Conservation (phyloP, 1,284 basidiomycete genomes). For the Coniferiporia sulphurascens region DNA sequence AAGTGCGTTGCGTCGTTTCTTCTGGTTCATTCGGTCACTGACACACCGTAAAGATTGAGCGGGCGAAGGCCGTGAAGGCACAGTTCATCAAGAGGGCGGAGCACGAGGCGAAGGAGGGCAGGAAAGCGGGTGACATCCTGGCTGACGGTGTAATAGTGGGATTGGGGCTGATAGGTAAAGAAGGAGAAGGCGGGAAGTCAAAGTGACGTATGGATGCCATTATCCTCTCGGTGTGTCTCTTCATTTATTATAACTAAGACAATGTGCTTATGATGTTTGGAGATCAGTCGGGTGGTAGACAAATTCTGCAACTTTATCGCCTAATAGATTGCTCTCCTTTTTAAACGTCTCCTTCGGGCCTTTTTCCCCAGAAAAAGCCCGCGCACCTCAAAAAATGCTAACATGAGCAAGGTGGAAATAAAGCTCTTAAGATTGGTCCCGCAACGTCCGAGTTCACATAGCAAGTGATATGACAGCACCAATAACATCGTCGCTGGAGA, state of each 20-base stretch:
- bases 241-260: neutral
- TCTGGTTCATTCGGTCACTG: slow-evolving; percentile 10
- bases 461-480: too few species aligned
- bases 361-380: too few species aligned
- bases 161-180: slow-evolving; percentile 64
- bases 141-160: slow-evolving; percentile 72
- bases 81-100: slow-evolving; percentile 70
- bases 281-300: too few species aligned
- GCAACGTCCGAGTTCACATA: too few species aligned
- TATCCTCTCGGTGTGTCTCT: neutral
- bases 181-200: slow-evolving; percentile 5
- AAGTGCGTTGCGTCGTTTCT: slow-evolving; percentile 47
- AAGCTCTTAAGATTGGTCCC: too few species aligned
- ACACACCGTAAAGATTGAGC: slow-evolving; percentile 49
- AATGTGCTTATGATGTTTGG: too few species aligned
- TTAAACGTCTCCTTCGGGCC: too few species aligned
- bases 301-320: too few species aligned
- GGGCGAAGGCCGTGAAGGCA: slow-evolving; percentile 67
- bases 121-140: slow-evolving; percentile 67
- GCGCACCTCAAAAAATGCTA: too few species aligned
- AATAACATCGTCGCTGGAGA: too few species aligned
- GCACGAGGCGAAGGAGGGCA: slow-evolving; percentile 61
- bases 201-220: neutral
- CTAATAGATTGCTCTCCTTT: too few species aligned
- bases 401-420: too few species aligned